These are phyloP conservation scores for Chalara sp. DNA, from an alignment of 2,329 filamentous ascomycete genomes.

Conservation along the genomic window DNA sequence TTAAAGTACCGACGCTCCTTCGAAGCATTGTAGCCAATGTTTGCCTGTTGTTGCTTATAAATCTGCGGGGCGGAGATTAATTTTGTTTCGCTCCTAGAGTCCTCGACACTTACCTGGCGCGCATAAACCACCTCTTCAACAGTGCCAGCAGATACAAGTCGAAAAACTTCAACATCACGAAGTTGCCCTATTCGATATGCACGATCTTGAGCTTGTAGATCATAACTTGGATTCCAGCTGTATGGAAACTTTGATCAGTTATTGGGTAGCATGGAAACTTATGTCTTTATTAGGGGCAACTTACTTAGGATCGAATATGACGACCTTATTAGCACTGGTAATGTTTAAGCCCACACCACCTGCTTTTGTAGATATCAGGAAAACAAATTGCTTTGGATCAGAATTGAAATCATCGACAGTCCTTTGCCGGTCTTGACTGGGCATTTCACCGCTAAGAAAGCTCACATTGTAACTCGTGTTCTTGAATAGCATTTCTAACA, in stretches of 20 bases:
- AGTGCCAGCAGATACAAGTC: constrained; percentile 82
- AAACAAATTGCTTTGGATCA: constrained; percentile 82
- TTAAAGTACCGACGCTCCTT: constrained; percentile 92
- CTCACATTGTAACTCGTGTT: constrained; percentile 86
- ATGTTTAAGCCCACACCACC: constrained; percentile 95
- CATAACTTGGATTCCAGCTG: constrained; percentile 85
- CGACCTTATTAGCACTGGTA: constrained; percentile 95
- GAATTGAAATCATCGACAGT: constrained; percentile 89
- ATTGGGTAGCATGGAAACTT: too few species aligned
- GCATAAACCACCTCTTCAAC: constrained; percentile 98
- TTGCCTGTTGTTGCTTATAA: constrained; percentile 98
- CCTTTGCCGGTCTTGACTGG: constrained; percentile 73
- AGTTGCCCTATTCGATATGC: constrained; percentile 93
- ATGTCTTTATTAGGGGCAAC: too few species aligned
- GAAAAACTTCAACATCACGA: constrained; percentile 90
- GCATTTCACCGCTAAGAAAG: constrained; percentile 81
- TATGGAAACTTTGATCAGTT: too few species aligned
- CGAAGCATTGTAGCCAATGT: constrained; percentile 92
- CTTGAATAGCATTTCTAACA: constrained; percentile 79
- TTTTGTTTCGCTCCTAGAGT: too few species aligned
- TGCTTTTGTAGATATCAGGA: constrained; percentile 88
- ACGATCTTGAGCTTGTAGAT: constrained; percentile 91
- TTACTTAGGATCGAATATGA: constrained; percentile 83
- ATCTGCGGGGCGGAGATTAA: constrained; percentile 37
- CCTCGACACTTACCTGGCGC: constrained; percentile 46